Base-by-base conservation (phyloP, 208 protist species). In the Crithidia fasciculata region DNA sequence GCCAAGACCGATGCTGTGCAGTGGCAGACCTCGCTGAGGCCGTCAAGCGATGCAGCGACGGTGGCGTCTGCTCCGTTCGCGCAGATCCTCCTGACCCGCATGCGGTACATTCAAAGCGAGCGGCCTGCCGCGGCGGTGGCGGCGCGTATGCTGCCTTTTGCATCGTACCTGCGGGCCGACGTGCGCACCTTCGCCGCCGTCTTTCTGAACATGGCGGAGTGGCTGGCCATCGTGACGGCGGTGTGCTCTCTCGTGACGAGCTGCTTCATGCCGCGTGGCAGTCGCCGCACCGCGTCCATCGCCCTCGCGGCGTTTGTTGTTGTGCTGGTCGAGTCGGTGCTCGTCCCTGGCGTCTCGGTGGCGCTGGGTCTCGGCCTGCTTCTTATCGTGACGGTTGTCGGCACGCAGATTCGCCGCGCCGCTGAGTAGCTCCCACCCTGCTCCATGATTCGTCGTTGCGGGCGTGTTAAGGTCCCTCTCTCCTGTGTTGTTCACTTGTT, bases 201-300 rank as follows among this genome's bases (percentile, higher is more conserved):
- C 5, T 53, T 28, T 37, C 15, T 63, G 9, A 71, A 43, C 43
- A 64, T 57, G 41, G 47, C 54, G 13, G 81, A 90, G 64, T 75
- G 72, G 64, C 45, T 88, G 2, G 37, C 79, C 15, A 28, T 94
- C 12, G 54, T 90, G 7, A 67, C 80, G 16, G 89, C 87, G 2
- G 79, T 71, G 37, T 69, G 77, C 19, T 75, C 80, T 15, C 78
- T 87, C 28, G 56, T 86, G 10, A 91, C 83, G 28, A 85, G 77
- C 39, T 69, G 85, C 37, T 89, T 92, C 69, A 95, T 95, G 85
- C 83, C 83, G 5, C 76, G 67, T 28, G 72, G 77, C 1, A 69
- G 62, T 10, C 62, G 59, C 18, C 16, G 44, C 66, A 86, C 81
- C 6, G 87, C 83, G 10, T 69, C 80, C 28, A 19, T 74, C n/a